Conservation (phyloP, 345 rosid genomes). For the Lenwebbia sp. region DNA sequence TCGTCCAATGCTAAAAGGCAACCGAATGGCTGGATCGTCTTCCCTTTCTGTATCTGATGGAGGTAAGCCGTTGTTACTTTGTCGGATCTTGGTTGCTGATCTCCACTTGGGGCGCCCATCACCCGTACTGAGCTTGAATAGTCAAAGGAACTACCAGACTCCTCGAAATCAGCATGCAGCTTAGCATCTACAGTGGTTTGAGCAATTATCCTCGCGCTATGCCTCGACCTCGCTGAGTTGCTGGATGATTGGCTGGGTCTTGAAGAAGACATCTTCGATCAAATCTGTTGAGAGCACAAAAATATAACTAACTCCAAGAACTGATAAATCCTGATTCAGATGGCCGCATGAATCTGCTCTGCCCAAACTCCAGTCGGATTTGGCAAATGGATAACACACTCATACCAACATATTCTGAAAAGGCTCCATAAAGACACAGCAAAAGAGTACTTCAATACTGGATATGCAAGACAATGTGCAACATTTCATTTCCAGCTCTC, state of each 20-base stretch:
- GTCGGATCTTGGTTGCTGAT: conserved; percentile 62
- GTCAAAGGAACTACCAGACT: conserved; percentile 83
- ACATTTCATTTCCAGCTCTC: not conserved
- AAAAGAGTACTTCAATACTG: not conserved
- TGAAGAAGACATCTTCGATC: conserved; percentile 64
- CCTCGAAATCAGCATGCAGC: conserved; percentile 85
- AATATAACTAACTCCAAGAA: not conserved
- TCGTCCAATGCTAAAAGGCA: conserved; percentile 92
- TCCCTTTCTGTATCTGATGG: conserved; percentile 93
- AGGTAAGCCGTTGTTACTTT: conserved; percentile 84
- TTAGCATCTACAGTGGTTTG: conserved; percentile 92
- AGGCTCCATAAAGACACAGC: not conserved
- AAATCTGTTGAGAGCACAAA: not conserved
- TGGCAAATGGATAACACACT: not conserved
- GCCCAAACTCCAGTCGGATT: not conserved
- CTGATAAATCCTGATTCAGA: not conserved
- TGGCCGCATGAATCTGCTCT: not conserved
- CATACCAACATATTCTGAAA: not conserved
- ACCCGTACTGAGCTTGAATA: conserved; percentile 77
- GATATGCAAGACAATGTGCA: not conserved
- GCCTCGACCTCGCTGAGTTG: conserved; percentile 64
- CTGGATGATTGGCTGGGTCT: conserved; percentile 68
- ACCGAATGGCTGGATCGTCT: conserved; percentile 90
- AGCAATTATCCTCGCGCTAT: conserved; percentile 76
- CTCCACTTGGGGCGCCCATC: conserved; percentile 20